Evolutionary conservation across 2,329 filamentous ascomycete species (phyloP), one percentile per base, ranked within the genome.

Genomic region (Trichoderma breve): DNA sequence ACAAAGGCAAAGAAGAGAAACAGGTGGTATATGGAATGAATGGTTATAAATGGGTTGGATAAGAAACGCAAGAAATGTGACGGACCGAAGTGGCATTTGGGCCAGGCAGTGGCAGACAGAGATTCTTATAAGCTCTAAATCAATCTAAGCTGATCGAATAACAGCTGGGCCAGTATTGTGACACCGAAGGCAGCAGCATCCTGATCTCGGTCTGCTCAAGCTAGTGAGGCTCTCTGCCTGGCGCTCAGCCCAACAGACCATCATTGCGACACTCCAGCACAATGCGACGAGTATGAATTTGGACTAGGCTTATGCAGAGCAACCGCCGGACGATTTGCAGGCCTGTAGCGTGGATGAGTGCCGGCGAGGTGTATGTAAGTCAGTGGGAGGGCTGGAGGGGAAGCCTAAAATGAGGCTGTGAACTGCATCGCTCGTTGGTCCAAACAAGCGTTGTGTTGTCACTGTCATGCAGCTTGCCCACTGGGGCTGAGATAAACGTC

Each of bases 201-300:
- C 58, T 60, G 32, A 47, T 61, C 21, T 36, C 43, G 30, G 57
- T 57, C 61, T 30, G 55, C 32, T 15, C 43, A 65, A 30, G 51
- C 69, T 63, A 61, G 53, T 58, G 71, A 69, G 64, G 57, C 43
- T 72, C 24, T 69, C 64, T 72, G 71, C 71, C 71, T 72, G 64
- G 47, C 57, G 57, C 26, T 55, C 55, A 69, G 71, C 71, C 63
- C 62, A 67, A 67, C 55, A 43, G 34, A 43, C 55, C 34, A 32
- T 69, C 26, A 24, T 55, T 53, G 26, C 21, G 32, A 39, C 32
- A n/a, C 53, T 51, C 34, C 4, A 55, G 18, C 64, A 57, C 47
- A 51, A 61, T 64, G 57, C 67, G 26, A 18, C 57, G 26, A 62
- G 26, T 28, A 71, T 51, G 26, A 43, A 51, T 64, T 14, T 34